Percentiles rank a stretch among this genome's conserved stretches.
These are phyloP conservation scores for Casaregolazyma suthepensis DNA, from an alignment of 1,139 yeast species.

Conservation along the genomic window DNA sequence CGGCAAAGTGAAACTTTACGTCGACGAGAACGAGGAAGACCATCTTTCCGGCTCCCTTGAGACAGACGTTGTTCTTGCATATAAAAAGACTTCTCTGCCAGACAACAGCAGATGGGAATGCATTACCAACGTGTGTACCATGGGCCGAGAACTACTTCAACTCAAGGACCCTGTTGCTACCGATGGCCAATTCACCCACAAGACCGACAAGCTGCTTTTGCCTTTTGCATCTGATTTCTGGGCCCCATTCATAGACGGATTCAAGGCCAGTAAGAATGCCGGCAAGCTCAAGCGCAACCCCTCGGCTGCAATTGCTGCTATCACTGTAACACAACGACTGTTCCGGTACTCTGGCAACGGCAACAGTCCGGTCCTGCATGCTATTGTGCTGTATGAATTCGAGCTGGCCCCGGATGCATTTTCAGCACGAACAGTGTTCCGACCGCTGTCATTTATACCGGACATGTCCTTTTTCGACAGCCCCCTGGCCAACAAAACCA, in stretches of 20 bases:
- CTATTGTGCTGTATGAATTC: slow-evolving; percentile 33
- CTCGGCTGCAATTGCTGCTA: slow-evolving; percentile 32
- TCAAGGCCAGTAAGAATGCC: slow-evolving; percentile 18
- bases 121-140: slow-evolving; percentile 28
- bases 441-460: slow-evolving; percentile 22
- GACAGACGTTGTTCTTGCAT: slow-evolving; percentile 26
- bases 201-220: slow-evolving; percentile 30
- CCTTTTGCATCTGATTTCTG: slow-evolving; percentile 37
- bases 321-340: slow-evolving; percentile 33
- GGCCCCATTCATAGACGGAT: slow-evolving; percentile 35
- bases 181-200: slow-evolving; percentile 23
- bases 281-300: slow-evolving; percentile 24
- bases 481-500: slow-evolving; percentile 5
- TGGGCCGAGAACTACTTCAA: slow-evolving; percentile 30
- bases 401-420: slow-evolving; percentile 31
- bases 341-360: slow-evolving; percentile 18
- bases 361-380: slow-evolving; percentile 18
- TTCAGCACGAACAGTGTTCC: slow-evolving; percentile 33
- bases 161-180: slow-evolving; percentile 27
- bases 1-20: slow-evolving; percentile 28
- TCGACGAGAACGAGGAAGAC: slow-evolving; percentile 17
- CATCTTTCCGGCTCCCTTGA: slow-evolving; percentile 17
- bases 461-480: slow-evolving; percentile 8
- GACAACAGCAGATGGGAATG: slow-evolving; percentile 26
- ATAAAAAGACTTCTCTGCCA: slow-evolving; percentile 5